A percentile compares a stretch with the other conserved stretches of the same genome.
Conservation (phyloP, 2,329 filamentous ascomycete species). For the Pseudogymnoascus verrucosus region DNA sequence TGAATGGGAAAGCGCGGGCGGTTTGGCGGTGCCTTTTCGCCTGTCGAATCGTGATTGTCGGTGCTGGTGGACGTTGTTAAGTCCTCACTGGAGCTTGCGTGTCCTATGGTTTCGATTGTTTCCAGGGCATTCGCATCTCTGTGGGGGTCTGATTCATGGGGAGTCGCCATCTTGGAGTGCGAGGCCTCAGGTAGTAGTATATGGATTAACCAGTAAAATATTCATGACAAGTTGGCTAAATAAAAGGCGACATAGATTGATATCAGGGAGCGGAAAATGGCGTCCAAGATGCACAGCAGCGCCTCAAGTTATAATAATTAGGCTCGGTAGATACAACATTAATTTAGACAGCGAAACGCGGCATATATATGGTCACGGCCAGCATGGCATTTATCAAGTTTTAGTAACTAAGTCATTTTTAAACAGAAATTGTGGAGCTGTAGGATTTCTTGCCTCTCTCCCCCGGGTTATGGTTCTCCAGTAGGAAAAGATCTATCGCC, state of each 20-base stretch:
- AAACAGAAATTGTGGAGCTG: neutral
- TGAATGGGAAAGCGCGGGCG: constrained; percentile 5
- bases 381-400: neutral
- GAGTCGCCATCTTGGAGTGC: neutral
- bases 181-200: neutral
- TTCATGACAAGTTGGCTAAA: neutral
- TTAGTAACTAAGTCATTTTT: neutral
- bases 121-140: neutral
- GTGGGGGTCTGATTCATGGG: neutral
- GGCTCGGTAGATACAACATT: neutral
- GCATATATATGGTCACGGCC: neutral
- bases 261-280: neutral
- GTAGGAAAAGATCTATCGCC: neutral
- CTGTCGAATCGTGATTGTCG: neutral
- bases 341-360: neutral
- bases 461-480: neutral
- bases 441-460: neutral
- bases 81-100: neutral
- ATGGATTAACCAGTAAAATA: neutral
- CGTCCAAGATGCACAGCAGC: neutral
- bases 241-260: neutral
- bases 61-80: neutral
- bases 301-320: neutral
- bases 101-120: neutral
- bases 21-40: neutral